These are phyloP conservation scores for Geotrichum carabidarum DNA, from an alignment of 1,139 yeast genomes.

Conservation along the genomic window DNA sequence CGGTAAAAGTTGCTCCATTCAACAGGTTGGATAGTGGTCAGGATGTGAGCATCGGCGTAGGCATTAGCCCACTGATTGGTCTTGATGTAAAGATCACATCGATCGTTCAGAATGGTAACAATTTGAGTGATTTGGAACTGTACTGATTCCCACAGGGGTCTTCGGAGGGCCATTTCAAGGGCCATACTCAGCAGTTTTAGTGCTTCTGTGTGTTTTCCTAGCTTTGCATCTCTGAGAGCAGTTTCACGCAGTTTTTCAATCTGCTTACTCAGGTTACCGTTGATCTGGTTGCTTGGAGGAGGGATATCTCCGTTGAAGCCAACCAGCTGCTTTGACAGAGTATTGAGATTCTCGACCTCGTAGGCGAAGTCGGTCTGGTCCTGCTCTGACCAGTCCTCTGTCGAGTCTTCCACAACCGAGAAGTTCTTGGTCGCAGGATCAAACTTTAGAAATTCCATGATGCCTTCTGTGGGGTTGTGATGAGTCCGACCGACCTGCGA, in stretches of 20 bases:
- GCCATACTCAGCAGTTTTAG: slow-evolving; percentile 70
- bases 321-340: slow-evolving; percentile 55
- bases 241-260: slow-evolving; percentile 69
- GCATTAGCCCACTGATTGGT: slow-evolving; percentile 65
- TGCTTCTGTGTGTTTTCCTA: slow-evolving; percentile 63
- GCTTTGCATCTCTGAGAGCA: slow-evolving; percentile 61
- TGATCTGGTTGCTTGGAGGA: slow-evolving; percentile 56
- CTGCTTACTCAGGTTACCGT: slow-evolving; percentile 46
- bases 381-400: slow-evolving; percentile 1
- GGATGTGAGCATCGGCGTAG: slow-evolving; percentile 72
- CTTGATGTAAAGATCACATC: slow-evolving; percentile 78
- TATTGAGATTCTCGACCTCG: slow-evolving; percentile 61
- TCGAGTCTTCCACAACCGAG: slow-evolving; percentile 1
- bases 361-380: slow-evolving; percentile 8
- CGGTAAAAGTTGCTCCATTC: slow-evolving; percentile 78
- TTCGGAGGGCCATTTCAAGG: slow-evolving; percentile 70
- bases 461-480: not conserved
- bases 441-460: slow-evolving; percentile 11
- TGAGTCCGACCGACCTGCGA: not conserved
- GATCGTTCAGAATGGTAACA: slow-evolving; percentile 63
- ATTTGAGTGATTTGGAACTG: slow-evolving; percentile 75
- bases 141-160: slow-evolving; percentile 84
- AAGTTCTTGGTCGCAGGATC: slow-evolving; percentile 15
- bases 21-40: slow-evolving; percentile 56
- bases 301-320: slow-evolving; percentile 59